phyloP scores from a whole-genome alignment of 1,139 yeast species.

The Sugiyamaella paludigena region DNA sequence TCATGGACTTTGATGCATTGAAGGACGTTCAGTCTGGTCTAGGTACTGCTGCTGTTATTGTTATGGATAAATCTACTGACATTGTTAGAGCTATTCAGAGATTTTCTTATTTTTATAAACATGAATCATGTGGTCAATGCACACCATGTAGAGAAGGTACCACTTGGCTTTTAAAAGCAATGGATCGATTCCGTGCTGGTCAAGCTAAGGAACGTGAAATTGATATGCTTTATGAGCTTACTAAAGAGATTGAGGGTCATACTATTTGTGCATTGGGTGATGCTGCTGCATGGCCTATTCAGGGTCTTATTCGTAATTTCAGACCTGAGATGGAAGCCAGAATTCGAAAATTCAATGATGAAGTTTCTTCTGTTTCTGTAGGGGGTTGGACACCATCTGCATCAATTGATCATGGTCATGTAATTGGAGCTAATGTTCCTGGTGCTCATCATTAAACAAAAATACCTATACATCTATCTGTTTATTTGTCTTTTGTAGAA shows the following conservation, averaged over 20 bases:
- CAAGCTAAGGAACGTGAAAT: constrained; percentile 79
- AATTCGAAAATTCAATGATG: constrained; percentile 50
- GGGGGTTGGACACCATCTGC: constrained; percentile 81
- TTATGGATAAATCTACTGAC: constrained; percentile 82
- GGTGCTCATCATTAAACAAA: constrained; percentile 24
- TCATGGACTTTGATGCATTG: constrained; percentile 85
- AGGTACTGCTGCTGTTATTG: constrained; percentile 91
- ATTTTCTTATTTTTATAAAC: constrained; percentile 77
- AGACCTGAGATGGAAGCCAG: constrained; percentile 77
- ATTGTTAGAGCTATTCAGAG: constrained; percentile 82
- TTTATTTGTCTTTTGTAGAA: neutral
- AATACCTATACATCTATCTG: neutral
- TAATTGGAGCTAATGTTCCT: constrained; percentile 55
- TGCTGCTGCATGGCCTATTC: constrained; percentile 92
- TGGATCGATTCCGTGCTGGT: constrained; percentile 76
- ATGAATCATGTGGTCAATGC: constrained; percentile 92
- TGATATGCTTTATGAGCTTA: constrained; percentile 76
- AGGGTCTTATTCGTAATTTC: constrained; percentile 79
- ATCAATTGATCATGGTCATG: constrained; percentile 60
- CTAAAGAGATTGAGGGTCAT: constrained; percentile 85
- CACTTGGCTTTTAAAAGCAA: constrained; percentile 76
- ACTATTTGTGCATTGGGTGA: constrained; percentile 90
- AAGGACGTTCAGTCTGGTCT: constrained; percentile 82
- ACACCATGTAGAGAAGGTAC: constrained; percentile 96
- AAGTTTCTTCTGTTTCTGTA: constrained; percentile 48